Evolutionary conservation across 108 stramenopile genomes (phyloP).

Genomic region (Skeletonema marinoi): DNA sequence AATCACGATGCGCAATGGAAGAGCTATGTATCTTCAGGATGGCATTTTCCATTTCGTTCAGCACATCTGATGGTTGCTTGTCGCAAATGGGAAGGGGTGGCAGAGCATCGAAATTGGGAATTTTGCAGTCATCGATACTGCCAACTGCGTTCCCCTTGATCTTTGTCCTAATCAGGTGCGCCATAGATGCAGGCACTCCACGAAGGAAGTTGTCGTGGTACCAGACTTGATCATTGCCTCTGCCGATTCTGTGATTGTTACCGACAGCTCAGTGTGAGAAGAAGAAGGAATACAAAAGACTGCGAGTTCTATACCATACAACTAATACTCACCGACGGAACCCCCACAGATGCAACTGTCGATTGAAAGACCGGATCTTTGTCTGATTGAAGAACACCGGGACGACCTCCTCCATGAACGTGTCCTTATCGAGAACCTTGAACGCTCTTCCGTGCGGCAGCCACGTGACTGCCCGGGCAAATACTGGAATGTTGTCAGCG

Average conservation of each 20-base stretch:
- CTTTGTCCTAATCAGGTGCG: not conserved
- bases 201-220: constrained; percentile 19
- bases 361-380: constrained; percentile 29
- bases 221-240: not conserved
- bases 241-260: not conserved
- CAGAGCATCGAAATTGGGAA: not conserved
- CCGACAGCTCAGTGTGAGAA: not conserved
- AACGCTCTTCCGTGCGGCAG: constrained; percentile 69
- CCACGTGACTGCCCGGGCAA: constrained; percentile 28
- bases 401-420: constrained; percentile 59
- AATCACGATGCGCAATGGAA: not conserved
- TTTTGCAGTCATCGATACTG: not conserved
- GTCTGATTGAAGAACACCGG: constrained; percentile 58
- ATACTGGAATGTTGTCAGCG: not conserved
- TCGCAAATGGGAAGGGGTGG: not conserved
- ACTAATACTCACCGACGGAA: constrained; percentile 1
- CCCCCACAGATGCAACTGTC: constrained; percentile 16
- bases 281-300: not conserved
- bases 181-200: not conserved
- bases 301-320: not conserved
- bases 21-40: not conserved
- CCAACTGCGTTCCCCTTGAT: not conserved
- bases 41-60: not conserved
- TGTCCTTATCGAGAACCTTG: constrained; percentile 41
- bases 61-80: not conserved